Percentiles rank a stretch among this genome's conserved stretches.
Evolutionary conservation across 352 stramenopile genomes (phyloP).

Genomic region (Globisporangium paroecandrum): DNA sequence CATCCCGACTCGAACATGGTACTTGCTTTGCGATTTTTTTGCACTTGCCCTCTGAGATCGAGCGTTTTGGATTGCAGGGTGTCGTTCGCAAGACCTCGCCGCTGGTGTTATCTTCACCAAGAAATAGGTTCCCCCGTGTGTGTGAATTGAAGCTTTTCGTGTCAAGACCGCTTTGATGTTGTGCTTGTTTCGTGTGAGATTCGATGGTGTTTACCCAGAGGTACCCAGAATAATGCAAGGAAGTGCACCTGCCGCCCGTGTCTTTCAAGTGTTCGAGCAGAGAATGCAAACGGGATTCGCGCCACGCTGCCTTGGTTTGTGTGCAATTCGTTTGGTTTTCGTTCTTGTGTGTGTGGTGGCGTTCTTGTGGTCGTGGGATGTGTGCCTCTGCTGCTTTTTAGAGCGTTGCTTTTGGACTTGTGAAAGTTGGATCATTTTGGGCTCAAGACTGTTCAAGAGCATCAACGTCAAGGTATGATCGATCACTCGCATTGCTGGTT

Average conservation of each 20-base stretch:
- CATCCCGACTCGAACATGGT: neutral
- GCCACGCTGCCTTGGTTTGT: neutral
- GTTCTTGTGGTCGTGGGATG: neutral
- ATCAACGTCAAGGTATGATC: neutral
- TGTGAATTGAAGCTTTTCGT: neutral
- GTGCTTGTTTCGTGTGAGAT: constrained; percentile 10
- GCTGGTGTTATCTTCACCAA: neutral
- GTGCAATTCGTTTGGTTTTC: neutral
- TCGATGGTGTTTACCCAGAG: constrained; percentile 1
- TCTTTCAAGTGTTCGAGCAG: neutral
- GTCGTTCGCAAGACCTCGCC: neutral
- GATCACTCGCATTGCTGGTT: neutral
- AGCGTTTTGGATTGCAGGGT: constrained; percentile 4
- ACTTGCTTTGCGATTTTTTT: constrained; percentile 1
- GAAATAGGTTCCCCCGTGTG: constrained; percentile 6
- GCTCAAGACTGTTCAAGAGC: neutral
- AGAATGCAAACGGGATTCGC: neutral
- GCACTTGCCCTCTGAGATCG: neutral
- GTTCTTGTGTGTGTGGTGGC: neutral
- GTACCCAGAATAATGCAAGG: constrained; percentile 5
- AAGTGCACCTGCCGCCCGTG: neutral
- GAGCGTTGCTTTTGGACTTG: neutral
- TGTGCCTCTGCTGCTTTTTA: neutral
- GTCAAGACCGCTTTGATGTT: constrained; percentile 8
- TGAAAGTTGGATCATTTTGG: neutral